Conservation (phyloP, 2,329 filamentous ascomycete genomes). For the Arthrobotrys sinensis region DNA sequence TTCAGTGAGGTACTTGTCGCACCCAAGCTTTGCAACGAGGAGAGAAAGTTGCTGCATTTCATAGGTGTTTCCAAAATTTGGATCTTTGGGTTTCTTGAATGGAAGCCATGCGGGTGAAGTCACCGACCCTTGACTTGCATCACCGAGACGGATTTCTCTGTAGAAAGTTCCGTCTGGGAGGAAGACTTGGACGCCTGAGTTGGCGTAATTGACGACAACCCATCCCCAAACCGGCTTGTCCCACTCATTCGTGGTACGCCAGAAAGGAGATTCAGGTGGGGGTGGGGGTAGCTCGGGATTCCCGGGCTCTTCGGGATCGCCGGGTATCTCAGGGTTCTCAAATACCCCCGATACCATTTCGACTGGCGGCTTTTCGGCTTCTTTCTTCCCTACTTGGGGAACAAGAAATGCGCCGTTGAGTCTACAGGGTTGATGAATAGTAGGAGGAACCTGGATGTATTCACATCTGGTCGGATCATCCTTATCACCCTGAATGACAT, state of each 20-base stretch:
- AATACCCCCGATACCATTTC: neutral
- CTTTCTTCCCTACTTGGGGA: constrained; percentile 3
- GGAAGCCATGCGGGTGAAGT: constrained; percentile 66
- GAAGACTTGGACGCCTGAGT: constrained; percentile 69
- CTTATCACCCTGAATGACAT: constrained; percentile 61
- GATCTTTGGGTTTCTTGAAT: constrained; percentile 62
- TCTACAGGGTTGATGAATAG: constrained; percentile 67
- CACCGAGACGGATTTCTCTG: constrained; percentile 68
- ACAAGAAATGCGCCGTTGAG: constrained; percentile 66
- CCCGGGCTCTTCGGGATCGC: constrained; percentile 7
- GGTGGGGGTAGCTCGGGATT: constrained; percentile 4
- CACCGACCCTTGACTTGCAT: constrained; percentile 56
- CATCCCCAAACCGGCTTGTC: constrained; percentile 69
- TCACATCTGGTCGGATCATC: constrained; percentile 62
- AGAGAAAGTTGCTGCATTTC: constrained; percentile 64
- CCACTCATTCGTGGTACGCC: constrained; percentile 66
- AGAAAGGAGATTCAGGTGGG: constrained; percentile 29
- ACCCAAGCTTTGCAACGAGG: constrained; percentile 64
- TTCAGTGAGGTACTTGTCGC: constrained; percentile 64
- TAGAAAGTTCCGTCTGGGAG: constrained; percentile 68
- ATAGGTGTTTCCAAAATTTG: constrained; percentile 22
- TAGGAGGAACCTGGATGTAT: constrained; percentile 68
- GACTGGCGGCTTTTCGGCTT: neutral
- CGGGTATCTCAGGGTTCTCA: constrained; percentile 11
- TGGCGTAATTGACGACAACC: constrained; percentile 68